Evolutionary conservation across 2,329 filamentous ascomycete species (phyloP), one percentile per base, ranked within the genome.

Genomic region (Monosporascus sp.): DNA sequence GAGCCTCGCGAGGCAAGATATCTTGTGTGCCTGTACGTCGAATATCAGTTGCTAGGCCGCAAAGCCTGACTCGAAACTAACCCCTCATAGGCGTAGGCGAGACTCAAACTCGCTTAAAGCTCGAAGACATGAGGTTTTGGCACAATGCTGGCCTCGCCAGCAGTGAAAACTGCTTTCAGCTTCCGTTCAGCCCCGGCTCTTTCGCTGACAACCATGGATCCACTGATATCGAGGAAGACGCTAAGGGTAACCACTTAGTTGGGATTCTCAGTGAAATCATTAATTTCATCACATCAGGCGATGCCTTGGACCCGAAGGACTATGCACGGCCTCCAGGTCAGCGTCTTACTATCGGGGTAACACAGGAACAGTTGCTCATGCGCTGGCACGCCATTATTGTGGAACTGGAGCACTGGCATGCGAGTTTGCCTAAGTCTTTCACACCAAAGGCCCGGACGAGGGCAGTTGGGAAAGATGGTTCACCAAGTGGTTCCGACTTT

Each of bases 181-280:
- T 69, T 20, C 71, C 78, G 7, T 79, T 24, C 22, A 24, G 22
- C 22, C 22, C 22, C 22, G 22, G 73, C 53, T 76, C 78, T 52
- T 65, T 60, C 2, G 61, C 47, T 56, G 72, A 55, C 71, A 76
- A 70, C 62, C 74, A 52, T 62, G 76, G 66, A 52, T 75, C 59
- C 67, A 79, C 59, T 51, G 67, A 76, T 11, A 84, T 85, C 75
- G 76, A 77, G 53, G 84, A 87, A 67, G 85, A 87, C 56, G 75
- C 84, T 56, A 81, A 85, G 51, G 81, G 78, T 41, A 87, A 88
- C 60, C 80, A 81, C 0, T 66, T 88, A 4, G 78, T 86, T 6
- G 88, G 84, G 84, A 76, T 88, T 8, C 74, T 85, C 54, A 80
- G 83, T 7, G 87, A 87, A 60, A 78, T 87, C 5, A 79, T 86